Evolutionary conservation across 2,329 filamentous ascomycete species (phyloP).

Genomic region (Pezizomycotina sp.): DNA sequence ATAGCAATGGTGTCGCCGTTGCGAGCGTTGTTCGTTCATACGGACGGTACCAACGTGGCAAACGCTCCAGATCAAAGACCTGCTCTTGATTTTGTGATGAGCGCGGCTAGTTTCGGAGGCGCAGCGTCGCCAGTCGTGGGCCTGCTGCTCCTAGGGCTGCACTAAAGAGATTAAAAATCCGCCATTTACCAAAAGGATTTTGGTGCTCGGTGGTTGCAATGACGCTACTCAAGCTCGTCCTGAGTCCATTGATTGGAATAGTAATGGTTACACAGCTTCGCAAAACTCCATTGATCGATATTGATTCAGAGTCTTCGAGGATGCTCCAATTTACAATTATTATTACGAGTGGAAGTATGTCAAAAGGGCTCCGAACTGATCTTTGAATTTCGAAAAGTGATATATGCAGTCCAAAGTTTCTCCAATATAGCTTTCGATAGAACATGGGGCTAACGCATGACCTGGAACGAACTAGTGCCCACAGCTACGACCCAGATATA

Average conservation of each 20-base stretch:
- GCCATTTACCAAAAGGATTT: constrained; percentile 23
- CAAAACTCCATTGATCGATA: too few species aligned
- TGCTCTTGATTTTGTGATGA: constrained; percentile 25
- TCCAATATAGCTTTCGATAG: neutral
- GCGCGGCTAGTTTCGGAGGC: constrained; percentile 22
- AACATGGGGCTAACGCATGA: constrained; percentile 3
- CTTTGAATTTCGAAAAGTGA: neutral
- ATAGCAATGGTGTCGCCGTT: constrained; percentile 22
- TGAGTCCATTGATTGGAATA: constrained; percentile 24
- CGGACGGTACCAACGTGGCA: constrained; percentile 17
- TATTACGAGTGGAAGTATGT: constrained; percentile 22
- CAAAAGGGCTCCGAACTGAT: neutral
- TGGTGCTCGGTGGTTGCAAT: constrained; percentile 23
- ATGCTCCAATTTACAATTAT: constrained; percentile 24
- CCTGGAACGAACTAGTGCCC: constrained; percentile 19
- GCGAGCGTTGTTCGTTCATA: constrained; percentile 22
- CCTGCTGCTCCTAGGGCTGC: constrained; percentile 22
- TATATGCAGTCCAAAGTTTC: neutral
- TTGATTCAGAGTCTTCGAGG: too few species aligned
- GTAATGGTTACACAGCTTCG: too few species aligned
- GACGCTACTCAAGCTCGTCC: constrained; percentile 22
- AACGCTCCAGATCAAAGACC: constrained; percentile 22
- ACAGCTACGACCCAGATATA: constrained; percentile 24
- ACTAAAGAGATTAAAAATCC: constrained; percentile 21
- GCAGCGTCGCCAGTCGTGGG: constrained; percentile 22